Base-by-base conservation (phyloP, 139 green algal genomes). In the Axilococcus clingmanii region DNA sequence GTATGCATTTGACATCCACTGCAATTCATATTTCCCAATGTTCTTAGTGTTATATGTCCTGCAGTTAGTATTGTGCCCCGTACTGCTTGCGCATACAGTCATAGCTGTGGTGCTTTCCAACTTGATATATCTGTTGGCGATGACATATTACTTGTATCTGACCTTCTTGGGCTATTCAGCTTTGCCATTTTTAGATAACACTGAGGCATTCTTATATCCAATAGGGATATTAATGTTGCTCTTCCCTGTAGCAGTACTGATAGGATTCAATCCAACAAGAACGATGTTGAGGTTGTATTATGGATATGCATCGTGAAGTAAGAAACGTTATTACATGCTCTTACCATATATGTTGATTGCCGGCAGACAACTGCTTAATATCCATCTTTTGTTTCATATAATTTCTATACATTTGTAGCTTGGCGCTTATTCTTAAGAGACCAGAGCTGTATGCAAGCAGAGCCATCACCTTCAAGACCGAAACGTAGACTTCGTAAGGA, bases 141-240 rank as follows among this genome's bases (percentile, higher is more conserved):
- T 94, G 17, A 63, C 52, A 24, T 83, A 91, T 37, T 97, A 97
- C 66, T 81, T 88, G 57, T 97, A 97, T 73, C 66, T 97, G 52
- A 94, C 76, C 32, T 97, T 97, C 63, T 61, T 97, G 27, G 90
- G 90, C 0, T 97, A 95, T 78, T n/a, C n/a, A n/a, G 81, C 63
- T 40, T 62, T 94, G 66, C 86, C 86, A 2, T 94, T 93, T 56
- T 45, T 96, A 38, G 78, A 94, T 22, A 69, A 74, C 5, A 89
- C 85, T 43, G 86, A 94, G 74, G 74, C 86, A 41, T 93, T 96
- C 42, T 45, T 96, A 40, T 95, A 88, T 71, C 88, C 88, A 0
- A 79, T 95, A 12, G 83, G 65, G 8, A 16, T 60, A 1, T 74
- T 95, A 20, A 20, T 86, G 4, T 24, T 93, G 19, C 27, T 55